Conservation (phyloP, 2,329 filamentous ascomycete species). For the Verticillium albo-atrum region DNA sequence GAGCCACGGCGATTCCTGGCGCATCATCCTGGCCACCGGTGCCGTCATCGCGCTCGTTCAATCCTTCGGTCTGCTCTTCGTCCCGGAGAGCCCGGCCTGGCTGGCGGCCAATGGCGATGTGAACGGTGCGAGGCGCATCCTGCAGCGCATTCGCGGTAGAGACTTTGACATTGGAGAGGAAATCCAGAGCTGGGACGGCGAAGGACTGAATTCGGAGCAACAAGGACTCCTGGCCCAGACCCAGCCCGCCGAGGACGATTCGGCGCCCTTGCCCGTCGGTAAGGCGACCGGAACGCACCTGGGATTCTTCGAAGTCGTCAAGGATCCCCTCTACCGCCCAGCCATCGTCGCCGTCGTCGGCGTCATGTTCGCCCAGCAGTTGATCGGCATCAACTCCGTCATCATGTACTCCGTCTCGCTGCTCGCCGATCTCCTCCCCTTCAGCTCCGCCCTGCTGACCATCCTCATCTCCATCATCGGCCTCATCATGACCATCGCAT, state of each 20-base stretch:
- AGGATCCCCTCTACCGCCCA: conserved; percentile 62
- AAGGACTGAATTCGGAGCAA: conserved; percentile 51
- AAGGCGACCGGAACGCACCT: conserved; percentile 30
- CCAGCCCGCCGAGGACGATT: conserved; percentile 16
- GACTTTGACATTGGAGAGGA: conserved; percentile 69
- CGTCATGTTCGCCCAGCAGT: conserved; percentile 88
- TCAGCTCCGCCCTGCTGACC: conserved; percentile 77
- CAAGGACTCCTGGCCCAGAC: conserved; percentile 57
- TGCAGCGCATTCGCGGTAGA: conserved; percentile 73
- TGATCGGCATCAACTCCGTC: conserved; percentile 93
- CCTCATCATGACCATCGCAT: conserved; percentile 73
- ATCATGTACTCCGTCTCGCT: conserved; percentile 98
- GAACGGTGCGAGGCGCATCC: conserved; percentile 56
- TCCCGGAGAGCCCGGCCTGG: conserved; percentile 87
- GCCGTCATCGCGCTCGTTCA: conserved; percentile 65
- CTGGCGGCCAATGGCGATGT: conserved; percentile 64
- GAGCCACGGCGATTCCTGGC: conserved; percentile 75
- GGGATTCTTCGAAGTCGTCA: conserved; percentile 61
- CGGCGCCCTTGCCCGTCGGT: not conserved
- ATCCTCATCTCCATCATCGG: conserved; percentile 86
- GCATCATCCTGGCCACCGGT: conserved; percentile 74
- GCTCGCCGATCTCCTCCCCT: conserved; percentile 72
- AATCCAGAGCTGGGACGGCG: conserved; percentile 54
- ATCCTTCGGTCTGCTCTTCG: conserved; percentile 63
- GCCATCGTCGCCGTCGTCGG: conserved; percentile 81